phyloP scores from a whole-genome alignment of 768 basidiomycete species.

The Russula sp. region DNA sequence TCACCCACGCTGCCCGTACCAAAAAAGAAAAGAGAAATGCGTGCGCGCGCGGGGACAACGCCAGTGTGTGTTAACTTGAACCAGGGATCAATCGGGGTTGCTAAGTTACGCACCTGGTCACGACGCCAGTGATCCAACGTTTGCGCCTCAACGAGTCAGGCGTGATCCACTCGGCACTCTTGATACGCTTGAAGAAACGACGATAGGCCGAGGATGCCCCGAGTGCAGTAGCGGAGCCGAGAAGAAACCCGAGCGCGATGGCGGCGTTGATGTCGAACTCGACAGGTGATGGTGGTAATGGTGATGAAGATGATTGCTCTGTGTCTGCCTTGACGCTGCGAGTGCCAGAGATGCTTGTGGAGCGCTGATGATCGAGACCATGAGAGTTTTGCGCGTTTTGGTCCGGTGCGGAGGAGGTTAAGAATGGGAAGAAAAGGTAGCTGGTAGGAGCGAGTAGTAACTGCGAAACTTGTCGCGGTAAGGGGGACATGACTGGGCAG shows the following conservation, averaged over 20 bases:
- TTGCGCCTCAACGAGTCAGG: constrained; percentile 48
- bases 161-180: constrained; percentile 62
- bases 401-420: constrained; percentile 41
- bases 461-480: too few species aligned
- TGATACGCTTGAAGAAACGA: constrained; percentile 52
- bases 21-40: background rate
- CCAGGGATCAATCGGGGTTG: background rate
- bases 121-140: constrained; percentile 71
- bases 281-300: background rate
- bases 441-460: background rate
- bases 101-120: constrained; percentile 53
- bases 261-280: background rate
- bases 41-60: background rate
- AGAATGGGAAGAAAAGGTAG: background rate
- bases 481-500: background rate
- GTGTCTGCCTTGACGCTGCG: background rate
- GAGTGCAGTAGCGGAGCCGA: constrained; percentile 26
- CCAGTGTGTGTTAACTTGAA: background rate
- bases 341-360: background rate
- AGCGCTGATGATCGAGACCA: constrained; percentile 40
- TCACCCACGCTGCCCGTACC: constrained; percentile 62
- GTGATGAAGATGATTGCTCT: background rate
- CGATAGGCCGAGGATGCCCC: constrained; percentile 35
- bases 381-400: constrained; percentile 49
- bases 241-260: constrained; percentile 27